phyloP scores from a whole-genome alignment of 306 rosid species.

The Fagus sylvatica region DNA sequence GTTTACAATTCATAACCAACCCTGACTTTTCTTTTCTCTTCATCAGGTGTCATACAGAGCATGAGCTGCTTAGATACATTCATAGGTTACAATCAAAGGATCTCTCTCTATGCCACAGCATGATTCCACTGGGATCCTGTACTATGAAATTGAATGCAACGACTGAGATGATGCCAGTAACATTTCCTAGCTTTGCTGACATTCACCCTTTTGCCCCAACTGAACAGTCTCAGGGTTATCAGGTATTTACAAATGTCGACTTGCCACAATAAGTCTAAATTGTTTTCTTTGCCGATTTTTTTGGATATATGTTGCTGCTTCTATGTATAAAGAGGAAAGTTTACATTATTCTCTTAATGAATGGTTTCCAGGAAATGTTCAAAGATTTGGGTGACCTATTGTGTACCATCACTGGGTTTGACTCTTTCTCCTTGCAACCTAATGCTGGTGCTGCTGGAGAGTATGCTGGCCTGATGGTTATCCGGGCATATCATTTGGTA shows the following conservation, averaged over 20 bases:
- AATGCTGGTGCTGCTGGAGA: constrained; percentile 99
- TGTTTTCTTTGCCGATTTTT: constrained; percentile 19
- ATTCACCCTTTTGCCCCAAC: constrained; percentile 94
- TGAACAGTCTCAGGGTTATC: constrained; percentile 91
- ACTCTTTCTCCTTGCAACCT: constrained; percentile 98
- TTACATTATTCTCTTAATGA: constrained; percentile 8
- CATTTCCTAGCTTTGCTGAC: constrained; percentile 82
- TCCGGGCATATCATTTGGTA: constrained; percentile 95
- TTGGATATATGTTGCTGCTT: constrained; percentile 23
- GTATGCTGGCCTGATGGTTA: constrained; percentile 99
- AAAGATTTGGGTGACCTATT: constrained; percentile 74
- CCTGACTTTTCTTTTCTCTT: constrained; percentile 25
- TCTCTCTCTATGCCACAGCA: constrained; percentile 95
- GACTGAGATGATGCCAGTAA: constrained; percentile 98
- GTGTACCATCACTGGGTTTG: constrained; percentile 91
- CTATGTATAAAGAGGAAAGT: constrained; percentile 32
- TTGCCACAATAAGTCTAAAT: background rate
- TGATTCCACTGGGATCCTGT: constrained; percentile 98
- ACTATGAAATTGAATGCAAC: constrained; percentile 99
- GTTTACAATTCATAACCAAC: constrained; percentile 25
- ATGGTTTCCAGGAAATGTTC: constrained; percentile 87
- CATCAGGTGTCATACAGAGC: constrained; percentile 92
- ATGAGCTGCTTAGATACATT: constrained; percentile 86
- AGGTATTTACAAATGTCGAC: constrained; percentile 48
- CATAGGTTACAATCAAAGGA: constrained; percentile 83